A percentile compares a stretch with the other conserved stretches of the same genome.
phyloP scores from a whole-genome alignment of 2,329 filamentous ascomycete genomes.

The Xylariaceae sp. region DNA sequence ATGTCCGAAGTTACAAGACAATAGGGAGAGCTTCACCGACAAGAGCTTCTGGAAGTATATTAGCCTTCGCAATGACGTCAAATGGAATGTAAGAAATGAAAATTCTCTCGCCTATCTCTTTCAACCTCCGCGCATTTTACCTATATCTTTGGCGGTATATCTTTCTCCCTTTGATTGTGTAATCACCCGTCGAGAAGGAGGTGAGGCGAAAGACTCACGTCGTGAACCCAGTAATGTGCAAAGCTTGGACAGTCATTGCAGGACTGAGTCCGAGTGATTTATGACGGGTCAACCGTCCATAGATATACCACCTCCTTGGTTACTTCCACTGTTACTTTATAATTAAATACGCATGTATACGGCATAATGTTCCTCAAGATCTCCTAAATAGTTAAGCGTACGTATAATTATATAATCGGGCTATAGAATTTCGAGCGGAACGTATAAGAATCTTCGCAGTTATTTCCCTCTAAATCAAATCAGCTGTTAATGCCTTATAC shows the following conservation, averaged over 20 bases:
- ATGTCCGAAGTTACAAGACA: not conserved
- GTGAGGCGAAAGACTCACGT: not conserved
- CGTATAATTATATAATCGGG: no score
- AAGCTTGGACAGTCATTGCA: not conserved
- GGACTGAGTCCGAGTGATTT: not conserved
- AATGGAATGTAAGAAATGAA: not conserved
- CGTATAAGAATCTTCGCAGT: no score
- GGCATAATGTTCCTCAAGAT: no score
- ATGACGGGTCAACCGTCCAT: not conserved
- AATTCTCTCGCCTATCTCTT: not conserved
- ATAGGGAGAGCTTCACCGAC: not conserved
- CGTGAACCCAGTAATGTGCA: not conserved
- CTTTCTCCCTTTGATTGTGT: not conserved
- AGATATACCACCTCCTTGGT: not conserved
- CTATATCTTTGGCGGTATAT: not conserved
- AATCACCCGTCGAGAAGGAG: not conserved
- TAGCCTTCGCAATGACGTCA: not conserved
- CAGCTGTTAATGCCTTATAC: no score
- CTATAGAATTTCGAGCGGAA: no score
- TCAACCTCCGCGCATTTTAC: not conserved
- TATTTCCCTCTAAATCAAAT: no score
- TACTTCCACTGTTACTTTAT: not conserved
- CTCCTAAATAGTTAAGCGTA: no score
- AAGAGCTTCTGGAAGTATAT: not conserved
- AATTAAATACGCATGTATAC: no score